Conservation (phyloP, 2,329 filamentous ascomycete species). For the Periconia sp. region DNA sequence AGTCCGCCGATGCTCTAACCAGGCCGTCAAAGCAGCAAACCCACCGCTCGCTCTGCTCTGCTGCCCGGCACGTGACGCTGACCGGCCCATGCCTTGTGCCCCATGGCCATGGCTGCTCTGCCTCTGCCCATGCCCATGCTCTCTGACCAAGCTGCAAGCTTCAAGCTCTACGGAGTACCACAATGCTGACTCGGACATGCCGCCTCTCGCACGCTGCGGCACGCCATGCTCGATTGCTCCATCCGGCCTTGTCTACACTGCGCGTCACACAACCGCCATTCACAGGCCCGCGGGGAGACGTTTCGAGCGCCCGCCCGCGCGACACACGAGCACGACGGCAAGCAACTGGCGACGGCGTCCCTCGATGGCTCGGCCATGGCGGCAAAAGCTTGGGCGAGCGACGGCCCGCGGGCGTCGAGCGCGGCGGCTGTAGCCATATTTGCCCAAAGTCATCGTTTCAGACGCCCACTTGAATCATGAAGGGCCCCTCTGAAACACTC, state of each 20-base stretch:
- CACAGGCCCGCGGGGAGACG: constrained; percentile 8
- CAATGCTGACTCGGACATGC: no score
- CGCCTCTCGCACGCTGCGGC: no score
- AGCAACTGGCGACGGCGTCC: constrained; percentile 1
- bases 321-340: constrained; percentile 19
- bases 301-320: constrained; percentile 24
- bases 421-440: constrained; percentile 21
- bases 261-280: no score
- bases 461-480: constrained; percentile 21
- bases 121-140: no score
- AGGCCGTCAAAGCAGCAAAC: constrained; percentile 17
- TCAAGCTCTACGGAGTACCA: no score
- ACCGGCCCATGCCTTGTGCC: no score
- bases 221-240: no score
- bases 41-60: no score
- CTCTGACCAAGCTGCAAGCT: constrained; percentile 5
- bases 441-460: constrained; percentile 37
- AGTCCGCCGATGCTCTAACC: constrained; percentile 3
- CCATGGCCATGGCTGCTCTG: no score
- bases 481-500: constrained; percentile 35
- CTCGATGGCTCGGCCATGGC: constrained; percentile 15
- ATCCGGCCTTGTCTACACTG: no score
- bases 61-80: no score
- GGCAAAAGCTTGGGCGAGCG: constrained; percentile 16
- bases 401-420: no score